Evolutionary conservation across 1,284 basidiomycete species (phyloP).

Genomic region (Trichosporon ovoides): DNA sequence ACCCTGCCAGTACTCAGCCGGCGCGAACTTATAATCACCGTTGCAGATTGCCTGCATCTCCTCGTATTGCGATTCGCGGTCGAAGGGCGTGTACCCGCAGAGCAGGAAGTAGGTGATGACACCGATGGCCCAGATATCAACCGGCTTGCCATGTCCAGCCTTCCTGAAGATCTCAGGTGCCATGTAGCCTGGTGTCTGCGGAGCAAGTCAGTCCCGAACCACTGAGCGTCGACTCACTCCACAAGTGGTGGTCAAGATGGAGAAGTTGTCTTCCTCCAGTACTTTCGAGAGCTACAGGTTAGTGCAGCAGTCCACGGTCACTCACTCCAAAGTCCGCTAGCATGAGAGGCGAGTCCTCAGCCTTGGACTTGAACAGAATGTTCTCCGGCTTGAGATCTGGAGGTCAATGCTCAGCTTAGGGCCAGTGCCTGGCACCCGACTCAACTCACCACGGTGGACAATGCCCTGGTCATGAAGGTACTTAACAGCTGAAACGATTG

Average conservation of each 20-base stretch:
- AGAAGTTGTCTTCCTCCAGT: conserved; percentile 85
- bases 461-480: conserved; percentile 91
- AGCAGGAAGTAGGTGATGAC: conserved; percentile 94
- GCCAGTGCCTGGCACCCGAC: neutral
- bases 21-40: conserved; percentile 88
- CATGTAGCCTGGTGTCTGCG: conserved; percentile 4
- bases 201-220: neutral
- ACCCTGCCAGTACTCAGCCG: conserved; percentile 77
- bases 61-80: conserved; percentile 76
- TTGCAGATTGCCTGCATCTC: conserved; percentile 91
- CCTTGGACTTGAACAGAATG: conserved; percentile 82
- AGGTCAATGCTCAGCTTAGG: neutral
- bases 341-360: conserved; percentile 89
- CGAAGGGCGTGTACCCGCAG: conserved; percentile 91
- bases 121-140: conserved; percentile 96
- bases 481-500: conserved; percentile 77
- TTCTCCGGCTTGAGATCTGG: conserved; percentile 95
- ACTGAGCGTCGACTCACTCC: conserved; percentile 51
- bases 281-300: conserved; percentile 54
- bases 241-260: conserved; percentile 86
- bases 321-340: conserved; percentile 95
- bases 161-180: conserved; percentile 93
- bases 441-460: conserved; percentile 73
- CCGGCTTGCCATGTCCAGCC: conserved; percentile 89
- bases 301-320: conserved; percentile 22